A percentile compares a stretch with the other conserved stretches of the same genome.
phyloP scores from a whole-genome alignment of 495 filamentous ascomycete genomes.

The Penicillium paradoxum region DNA sequence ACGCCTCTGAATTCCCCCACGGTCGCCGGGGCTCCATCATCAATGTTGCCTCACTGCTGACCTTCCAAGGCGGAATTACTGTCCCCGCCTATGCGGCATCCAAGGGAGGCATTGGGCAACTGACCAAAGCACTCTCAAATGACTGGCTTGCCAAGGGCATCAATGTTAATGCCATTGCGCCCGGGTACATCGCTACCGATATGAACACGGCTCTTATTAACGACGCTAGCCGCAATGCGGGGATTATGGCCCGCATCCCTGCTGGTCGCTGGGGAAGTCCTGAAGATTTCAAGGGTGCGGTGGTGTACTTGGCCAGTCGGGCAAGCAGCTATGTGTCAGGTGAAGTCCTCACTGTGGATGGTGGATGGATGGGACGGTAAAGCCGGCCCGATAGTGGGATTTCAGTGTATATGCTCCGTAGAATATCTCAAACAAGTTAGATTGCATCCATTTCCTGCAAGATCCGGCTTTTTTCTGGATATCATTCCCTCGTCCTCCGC shows the following conservation, averaged over 20 bases:
- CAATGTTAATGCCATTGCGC: constrained; percentile 77
- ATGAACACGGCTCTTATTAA: constrained; percentile 85
- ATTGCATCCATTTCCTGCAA: background rate
- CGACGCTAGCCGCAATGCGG: constrained; percentile 60
- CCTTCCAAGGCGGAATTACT: constrained; percentile 87
- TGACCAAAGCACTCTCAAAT: constrained; percentile 85
- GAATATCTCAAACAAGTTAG: background rate
- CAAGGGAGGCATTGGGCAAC: constrained; percentile 80
- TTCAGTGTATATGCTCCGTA: background rate
- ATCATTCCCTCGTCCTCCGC: background rate
- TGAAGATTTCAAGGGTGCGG: constrained; percentile 83
- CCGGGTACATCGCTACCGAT: constrained; percentile 80
- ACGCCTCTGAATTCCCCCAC: constrained; percentile 42
- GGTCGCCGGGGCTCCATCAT: constrained; percentile 71
- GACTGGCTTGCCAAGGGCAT: constrained; percentile 79
- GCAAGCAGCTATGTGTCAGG: constrained; percentile 80
- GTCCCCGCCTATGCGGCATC: constrained; percentile 88
- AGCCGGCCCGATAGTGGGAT: background rate
- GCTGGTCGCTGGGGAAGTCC: constrained; percentile 80
- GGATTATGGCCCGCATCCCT: constrained; percentile 79
- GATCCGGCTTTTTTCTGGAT: background rate
- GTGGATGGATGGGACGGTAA: constrained; percentile 90
- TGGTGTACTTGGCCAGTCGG: constrained; percentile 71
- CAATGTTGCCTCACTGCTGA: constrained; percentile 78
- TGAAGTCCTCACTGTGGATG: constrained; percentile 77